Percentiles rank a stretch among this genome's conserved stretches.
Evolutionary conservation across 768 basidiomycete species (phyloP).

Genomic region (Russula sp.): DNA sequence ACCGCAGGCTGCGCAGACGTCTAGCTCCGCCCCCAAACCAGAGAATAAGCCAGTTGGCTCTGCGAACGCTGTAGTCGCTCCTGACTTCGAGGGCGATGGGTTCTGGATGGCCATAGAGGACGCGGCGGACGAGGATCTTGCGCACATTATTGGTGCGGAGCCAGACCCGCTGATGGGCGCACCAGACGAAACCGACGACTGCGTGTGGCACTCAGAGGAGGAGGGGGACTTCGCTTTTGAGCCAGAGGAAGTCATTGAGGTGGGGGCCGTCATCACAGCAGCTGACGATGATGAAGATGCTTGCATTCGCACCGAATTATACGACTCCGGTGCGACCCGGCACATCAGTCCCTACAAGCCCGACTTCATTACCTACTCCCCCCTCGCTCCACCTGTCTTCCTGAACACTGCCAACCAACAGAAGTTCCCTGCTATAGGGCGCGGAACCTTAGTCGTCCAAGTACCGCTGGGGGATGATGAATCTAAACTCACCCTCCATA

Average conservation of each 20-base stretch:
- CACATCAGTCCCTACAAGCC: neutral
- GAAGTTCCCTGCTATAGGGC: neutral
- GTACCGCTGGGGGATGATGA: neutral
- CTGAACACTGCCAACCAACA: neutral
- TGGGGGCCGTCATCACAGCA: no score
- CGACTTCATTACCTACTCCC: neutral
- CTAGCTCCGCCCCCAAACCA: neutral
- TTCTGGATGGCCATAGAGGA: neutral
- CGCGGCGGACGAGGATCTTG: no score
- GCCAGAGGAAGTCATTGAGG: no score
- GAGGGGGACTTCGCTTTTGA: no score
- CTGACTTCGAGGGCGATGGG: neutral
- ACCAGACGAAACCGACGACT: no score
- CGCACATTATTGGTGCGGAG: no score
- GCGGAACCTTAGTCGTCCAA: neutral
- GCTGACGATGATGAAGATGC: neutral
- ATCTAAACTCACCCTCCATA: neutral
- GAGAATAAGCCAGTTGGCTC: neutral
- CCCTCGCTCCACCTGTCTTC: neutral
- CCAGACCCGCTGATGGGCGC: no score
- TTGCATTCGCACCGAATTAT: neutral
- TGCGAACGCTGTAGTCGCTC: neutral
- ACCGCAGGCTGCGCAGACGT: no score
- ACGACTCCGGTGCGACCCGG: neutral
- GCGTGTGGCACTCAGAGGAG: no score